A percentile compares a stretch with the other conserved stretches of the same genome.
These are phyloP conservation scores for Groenewaldozyma auringiensis DNA, from an alignment of 1,139 yeast species.

Conservation along the genomic window DNA sequence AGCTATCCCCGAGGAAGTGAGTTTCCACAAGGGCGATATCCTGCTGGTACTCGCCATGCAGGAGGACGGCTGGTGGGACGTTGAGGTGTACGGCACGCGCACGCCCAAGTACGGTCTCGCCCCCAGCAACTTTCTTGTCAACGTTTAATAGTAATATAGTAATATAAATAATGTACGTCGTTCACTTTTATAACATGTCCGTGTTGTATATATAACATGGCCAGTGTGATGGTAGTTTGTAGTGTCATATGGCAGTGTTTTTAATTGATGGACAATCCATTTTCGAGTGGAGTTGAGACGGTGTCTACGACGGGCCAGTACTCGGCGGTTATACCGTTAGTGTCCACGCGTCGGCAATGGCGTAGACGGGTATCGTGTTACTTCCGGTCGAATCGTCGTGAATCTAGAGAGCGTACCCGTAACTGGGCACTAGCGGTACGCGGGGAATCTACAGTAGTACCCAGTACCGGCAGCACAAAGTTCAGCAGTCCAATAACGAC, in stretches of 20 bases:
- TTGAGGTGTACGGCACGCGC: slow-evolving; percentile 52
- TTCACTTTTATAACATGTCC: too few species aligned
- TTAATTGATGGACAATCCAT: background rate
- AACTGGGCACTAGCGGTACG: background rate
- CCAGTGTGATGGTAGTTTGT: too few species aligned
- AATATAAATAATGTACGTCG: too few species aligned
- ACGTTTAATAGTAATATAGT: slow-evolving; percentile 1
- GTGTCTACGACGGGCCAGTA: background rate
- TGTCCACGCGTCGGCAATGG: background rate
- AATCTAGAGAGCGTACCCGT: background rate
- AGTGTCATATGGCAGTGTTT: background rate
- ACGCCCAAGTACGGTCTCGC: slow-evolving; percentile 55
- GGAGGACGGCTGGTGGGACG: slow-evolving; percentile 88
- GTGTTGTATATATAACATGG: too few species aligned
- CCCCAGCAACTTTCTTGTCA: slow-evolving; percentile 57
- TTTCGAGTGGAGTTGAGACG: background rate
- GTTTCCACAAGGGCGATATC: slow-evolving; percentile 68
- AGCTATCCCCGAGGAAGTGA: slow-evolving; percentile 69
- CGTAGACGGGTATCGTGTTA: background rate
- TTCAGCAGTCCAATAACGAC: background rate
- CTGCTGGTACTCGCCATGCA: slow-evolving; percentile 64
- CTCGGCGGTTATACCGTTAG: background rate
- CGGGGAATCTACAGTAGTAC: background rate
- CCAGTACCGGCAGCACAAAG: background rate
- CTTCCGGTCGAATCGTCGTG: background rate